These are phyloP conservation scores for Wickerhamiella occidentalis DNA, from an alignment of 805 yeast species.

Conservation along the genomic window DNA sequence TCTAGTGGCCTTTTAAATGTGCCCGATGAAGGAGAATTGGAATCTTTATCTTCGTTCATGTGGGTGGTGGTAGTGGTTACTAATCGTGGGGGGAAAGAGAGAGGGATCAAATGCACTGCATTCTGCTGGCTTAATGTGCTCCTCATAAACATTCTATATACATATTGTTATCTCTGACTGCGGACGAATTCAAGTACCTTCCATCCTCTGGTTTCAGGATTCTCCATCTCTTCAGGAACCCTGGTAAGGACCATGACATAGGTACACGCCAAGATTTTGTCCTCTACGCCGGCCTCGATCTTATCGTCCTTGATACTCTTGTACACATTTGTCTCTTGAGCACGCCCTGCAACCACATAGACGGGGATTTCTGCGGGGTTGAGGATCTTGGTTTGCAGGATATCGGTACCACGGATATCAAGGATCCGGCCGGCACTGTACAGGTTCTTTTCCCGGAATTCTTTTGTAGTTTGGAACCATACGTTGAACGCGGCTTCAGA, in stretches of 20 bases:
- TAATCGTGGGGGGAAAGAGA: too few relatives aligned
- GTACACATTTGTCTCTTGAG: conserved; percentile 86
- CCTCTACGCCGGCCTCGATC: conserved; percentile 91
- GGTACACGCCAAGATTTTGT: conserved; percentile 81
- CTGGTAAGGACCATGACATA: conserved; percentile 94
- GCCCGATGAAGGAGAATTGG: background rate
- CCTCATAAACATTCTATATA: conserved; percentile 16
- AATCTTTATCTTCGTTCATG: background rate
- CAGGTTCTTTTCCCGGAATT: conserved; percentile 78
- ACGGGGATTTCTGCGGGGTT: conserved; percentile 91
- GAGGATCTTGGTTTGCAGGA: conserved; percentile 72
- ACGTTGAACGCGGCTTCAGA: conserved; percentile 95
- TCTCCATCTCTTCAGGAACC: conserved; percentile 80
- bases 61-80: background rate
- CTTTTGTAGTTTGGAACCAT: conserved; percentile 87
- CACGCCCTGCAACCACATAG: conserved; percentile 85
- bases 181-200: conserved; percentile 86
- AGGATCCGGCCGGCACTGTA: conserved; percentile 83
- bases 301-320: conserved; percentile 86
- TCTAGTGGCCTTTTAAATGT: conserved; percentile 2
- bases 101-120: too few relatives aligned
- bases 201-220: conserved; percentile 94
- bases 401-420: conserved; percentile 91
- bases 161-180: conserved; percentile 49
- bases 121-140: too few relatives aligned